Base-by-base conservation (phyloP, 805 yeast species). In the Ogataea angusta region DNA sequence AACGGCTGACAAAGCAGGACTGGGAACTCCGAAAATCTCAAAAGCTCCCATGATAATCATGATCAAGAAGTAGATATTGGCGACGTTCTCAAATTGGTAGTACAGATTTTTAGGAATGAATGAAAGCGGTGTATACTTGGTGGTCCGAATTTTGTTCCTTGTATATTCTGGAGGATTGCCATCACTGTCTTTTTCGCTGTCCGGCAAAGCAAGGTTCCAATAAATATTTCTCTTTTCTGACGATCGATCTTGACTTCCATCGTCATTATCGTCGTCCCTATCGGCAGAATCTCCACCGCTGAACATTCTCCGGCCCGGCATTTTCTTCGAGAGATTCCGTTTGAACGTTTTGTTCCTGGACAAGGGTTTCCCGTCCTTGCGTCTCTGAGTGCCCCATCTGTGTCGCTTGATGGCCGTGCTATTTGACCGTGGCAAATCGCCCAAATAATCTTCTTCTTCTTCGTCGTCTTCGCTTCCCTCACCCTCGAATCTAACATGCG, bases 321-420 rank as follows among this genome's bases (percentile, higher is more conserved):
- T 36, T 28, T 47, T 44, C 22, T 39, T 53, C n/a, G 40, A 37
- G 14, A 37, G 10, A 17, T 14, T 30, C 17, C 40, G 14, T 5
- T 49, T 53, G 30, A 84, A 58, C 0, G 91, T 82, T 54, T 71
- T 81, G 13, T 80, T 73, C 49, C 90, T 67, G 6, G 73, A 72
- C 13, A 57, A 35, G 16, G 93, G 90, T 34, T 73, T 70, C 7
- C 95, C 95, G 46, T 78, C 73, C 43, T 78, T 77, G 54, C 79
- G 76, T 51, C 95, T 73, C 49, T 84, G 87, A 3, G 97, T 90
- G 43, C 96, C 96, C 95, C 95, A 87, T 64, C 96, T 73, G 51
- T 82, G 76, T 54, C 95, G 73, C 50, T 82, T 79, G 78, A 85
- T 83, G 4, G 72, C 66, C 0, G 84, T 69, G 12, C 67, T 72